Evolutionary conservation across 495 filamentous ascomycete species (phyloP), one percentile per base, ranked within the genome.

Genomic region (Terfezia boudieri): DNA sequence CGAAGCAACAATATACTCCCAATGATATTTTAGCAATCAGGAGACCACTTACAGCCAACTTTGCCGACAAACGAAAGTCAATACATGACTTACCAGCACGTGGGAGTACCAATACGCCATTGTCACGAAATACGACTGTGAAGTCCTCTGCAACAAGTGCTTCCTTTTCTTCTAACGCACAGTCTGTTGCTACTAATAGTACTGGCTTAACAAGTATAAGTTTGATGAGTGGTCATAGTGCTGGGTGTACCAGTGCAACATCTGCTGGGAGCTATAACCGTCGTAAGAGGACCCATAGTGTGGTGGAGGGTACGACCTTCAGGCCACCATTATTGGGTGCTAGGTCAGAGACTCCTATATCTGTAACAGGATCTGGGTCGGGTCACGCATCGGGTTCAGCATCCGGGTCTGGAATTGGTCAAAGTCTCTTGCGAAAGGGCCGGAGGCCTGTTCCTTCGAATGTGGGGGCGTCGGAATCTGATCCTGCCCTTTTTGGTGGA

Each of bases 201-300:
- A 90, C 86, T 0, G 77, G 81, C 53, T 75, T 74, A 58, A 95
- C 89, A 8, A 79, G 81, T 61, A 76, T 79, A 55, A 94, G 85
- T 64, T 60, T 96, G 37, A 94, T 96, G 90, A 94, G 86, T 66
- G 90, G 87, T 8, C 70, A 75, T 36, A 95, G 89, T 49, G 92
- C 92, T 1, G 82, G 86, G 14, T 88, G 76, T 1, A 83, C 95
- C 65, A 94, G 87, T 65, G 84, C 89, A 41, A 96, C 92, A 0
- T 95, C 89, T 66, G 90, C 90, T 14, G 92, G 88, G 49, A 94
- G 87, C 66, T 76, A 88, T 36, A 87, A 85, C 23, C 75, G 90
- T 50, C 78, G 81, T 67, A 84, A 76, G 52, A 79, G 73, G 59
- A 71, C 72, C 11, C 66, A 76, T 58, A 75, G 72, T 49, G 69